Conservation (phyloP, 2,329 filamentous ascomycete genomes). For the Trichoderma aggressivum region DNA sequence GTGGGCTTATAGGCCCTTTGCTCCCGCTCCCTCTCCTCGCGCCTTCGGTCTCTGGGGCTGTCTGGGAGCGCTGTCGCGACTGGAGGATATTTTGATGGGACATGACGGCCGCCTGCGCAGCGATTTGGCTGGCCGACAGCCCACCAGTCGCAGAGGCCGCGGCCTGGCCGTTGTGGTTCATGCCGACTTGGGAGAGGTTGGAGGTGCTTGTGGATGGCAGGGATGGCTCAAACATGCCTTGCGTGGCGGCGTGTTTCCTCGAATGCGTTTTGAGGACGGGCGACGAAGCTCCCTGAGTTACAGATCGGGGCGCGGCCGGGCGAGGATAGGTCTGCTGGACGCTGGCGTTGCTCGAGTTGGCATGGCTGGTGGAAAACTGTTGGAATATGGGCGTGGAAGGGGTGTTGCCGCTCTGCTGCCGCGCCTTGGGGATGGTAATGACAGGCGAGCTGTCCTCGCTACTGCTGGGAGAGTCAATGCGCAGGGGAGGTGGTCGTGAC, state of each 20-base stretch:
- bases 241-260: constrained; percentile 67
- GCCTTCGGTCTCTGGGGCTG: constrained; percentile 54
- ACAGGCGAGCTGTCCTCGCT: constrained; percentile 32
- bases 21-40: constrained; percentile 44
- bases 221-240: constrained; percentile 73
- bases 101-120: constrained; percentile 74
- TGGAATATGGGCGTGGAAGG: constrained; percentile 47
- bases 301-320: constrained; percentile 39
- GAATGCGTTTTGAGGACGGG: constrained; percentile 45
- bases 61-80: constrained; percentile 68
- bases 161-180: constrained; percentile 44
- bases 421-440: constrained; percentile 46
- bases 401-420: constrained; percentile 36
- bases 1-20: constrained; percentile 56
- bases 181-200: constrained; percentile 50
- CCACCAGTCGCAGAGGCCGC: constrained; percentile 31
- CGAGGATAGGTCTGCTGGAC: constrained; percentile 57
- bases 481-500: constrained; percentile 34
- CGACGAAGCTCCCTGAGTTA: constrained; percentile 30
- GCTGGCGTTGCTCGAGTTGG: constrained; percentile 46
- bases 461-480: constrained; percentile 30
- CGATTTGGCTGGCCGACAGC: constrained; percentile 70
- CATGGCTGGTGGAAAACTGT: constrained; percentile 45
- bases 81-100: constrained; percentile 53
- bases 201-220: constrained; percentile 60